phyloP scores from a whole-genome alignment of 2,329 filamentous ascomycete genomes.

The Trichoderma koningii region DNA sequence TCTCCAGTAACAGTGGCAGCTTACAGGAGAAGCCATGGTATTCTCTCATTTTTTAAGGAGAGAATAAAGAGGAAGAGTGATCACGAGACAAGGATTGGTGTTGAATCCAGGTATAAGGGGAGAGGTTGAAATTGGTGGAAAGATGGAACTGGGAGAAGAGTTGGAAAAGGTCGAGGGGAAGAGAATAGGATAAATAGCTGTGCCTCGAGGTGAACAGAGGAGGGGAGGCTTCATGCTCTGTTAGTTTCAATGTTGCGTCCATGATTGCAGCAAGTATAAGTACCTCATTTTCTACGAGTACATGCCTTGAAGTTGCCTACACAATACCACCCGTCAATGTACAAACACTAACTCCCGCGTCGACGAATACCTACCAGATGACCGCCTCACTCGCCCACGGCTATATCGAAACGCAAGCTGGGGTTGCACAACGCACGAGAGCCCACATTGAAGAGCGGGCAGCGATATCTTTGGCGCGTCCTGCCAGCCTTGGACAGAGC shows the following conservation, averaged over 20 bases:
- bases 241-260: background rate
- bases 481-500: no score
- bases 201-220: background rate
- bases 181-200: constrained; percentile 19
- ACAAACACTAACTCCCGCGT: background rate
- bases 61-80: constrained; percentile 34
- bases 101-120: constrained; percentile 38
- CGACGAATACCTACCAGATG: no score
- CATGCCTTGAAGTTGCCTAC: background rate
- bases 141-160: constrained; percentile 7
- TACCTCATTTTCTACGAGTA: background rate
- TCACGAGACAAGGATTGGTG: constrained; percentile 35
- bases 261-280: background rate
- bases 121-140: constrained; percentile 32
- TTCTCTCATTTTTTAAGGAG: constrained; percentile 61
- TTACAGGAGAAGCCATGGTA: constrained; percentile 70
- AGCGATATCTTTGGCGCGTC: constrained; percentile 10
- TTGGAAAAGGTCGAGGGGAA: background rate
- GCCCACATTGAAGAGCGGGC: constrained; percentile 19
- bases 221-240: background rate
- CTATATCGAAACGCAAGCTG: constrained; percentile 6
- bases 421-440: constrained; percentile 7
- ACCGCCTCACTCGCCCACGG: background rate
- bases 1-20: background rate
- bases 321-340: background rate